These are phyloP conservation scores for Nothophoma quercina DNA, from an alignment of 2,329 filamentous ascomycete genomes.

Conservation along the genomic window DNA sequence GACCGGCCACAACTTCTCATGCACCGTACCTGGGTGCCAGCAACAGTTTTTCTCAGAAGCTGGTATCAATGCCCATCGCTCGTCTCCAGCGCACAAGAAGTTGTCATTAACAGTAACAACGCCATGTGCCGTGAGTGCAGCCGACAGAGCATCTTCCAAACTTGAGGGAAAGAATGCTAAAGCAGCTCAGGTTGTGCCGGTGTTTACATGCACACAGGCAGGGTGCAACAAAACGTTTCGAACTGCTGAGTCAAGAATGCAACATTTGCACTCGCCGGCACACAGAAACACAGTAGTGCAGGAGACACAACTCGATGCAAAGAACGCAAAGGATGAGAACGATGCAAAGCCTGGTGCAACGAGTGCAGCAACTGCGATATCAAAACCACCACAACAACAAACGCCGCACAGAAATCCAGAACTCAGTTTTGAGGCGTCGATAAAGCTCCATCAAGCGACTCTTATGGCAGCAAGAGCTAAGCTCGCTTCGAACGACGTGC, in stretches of 20 bases:
- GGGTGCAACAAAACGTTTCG: neutral
- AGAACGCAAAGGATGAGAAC: too few relatives aligned
- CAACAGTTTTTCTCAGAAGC: neutral
- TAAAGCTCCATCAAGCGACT: too few relatives aligned
- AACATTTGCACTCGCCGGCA: neutral
- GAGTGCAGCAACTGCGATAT: too few relatives aligned
- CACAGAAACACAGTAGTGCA: neutral
- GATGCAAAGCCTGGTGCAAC: neutral
- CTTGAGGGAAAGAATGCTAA: neutral
- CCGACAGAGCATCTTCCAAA: too few relatives aligned
- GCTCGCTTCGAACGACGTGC: too few relatives aligned
- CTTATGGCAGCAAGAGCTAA: too few relatives aligned
- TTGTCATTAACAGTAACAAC: neutral
- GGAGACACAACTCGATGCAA: neutral
- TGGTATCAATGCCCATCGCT: neutral
- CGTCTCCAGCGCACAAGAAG: neutral
- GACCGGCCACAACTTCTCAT: neutral
- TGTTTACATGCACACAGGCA: neutral
- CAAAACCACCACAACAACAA: too few relatives aligned
- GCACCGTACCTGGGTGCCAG: neutral
- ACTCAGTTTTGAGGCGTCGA: too few relatives aligned
- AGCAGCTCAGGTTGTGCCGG: neutral
- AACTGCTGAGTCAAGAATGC: neutral
- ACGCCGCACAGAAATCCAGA: too few relatives aligned
- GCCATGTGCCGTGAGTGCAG: too few relatives aligned